phyloP scores from a whole-genome alignment of 2,329 filamentous ascomycete species.

The Stachybotrys chlorohalonatus region DNA sequence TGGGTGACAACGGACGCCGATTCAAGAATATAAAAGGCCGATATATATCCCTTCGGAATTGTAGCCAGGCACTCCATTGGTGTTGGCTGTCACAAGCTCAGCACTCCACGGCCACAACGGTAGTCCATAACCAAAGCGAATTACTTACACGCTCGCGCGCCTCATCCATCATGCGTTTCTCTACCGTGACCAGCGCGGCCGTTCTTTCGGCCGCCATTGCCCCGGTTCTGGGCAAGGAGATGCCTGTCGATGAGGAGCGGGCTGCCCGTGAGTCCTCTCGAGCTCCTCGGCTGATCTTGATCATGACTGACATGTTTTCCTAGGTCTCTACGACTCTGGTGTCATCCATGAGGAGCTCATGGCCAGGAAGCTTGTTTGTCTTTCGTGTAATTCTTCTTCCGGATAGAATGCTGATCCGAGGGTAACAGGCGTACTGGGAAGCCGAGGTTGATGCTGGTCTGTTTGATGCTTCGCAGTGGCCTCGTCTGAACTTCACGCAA shows the following conservation, averaged over 20 bases:
- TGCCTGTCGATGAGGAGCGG: constrained; percentile 1
- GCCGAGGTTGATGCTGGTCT: not conserved
- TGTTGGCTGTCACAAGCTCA: too few relatives aligned
- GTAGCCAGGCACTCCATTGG: too few relatives aligned
- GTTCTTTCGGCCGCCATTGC: not conserved
- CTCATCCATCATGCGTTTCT: not conserved
- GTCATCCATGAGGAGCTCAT: constrained; percentile 1
- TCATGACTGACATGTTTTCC: not conserved
- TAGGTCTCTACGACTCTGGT: constrained; percentile 1
- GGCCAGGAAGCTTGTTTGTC: not conserved
- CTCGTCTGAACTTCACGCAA: constrained; percentile 25
- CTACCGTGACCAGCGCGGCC: not conserved
- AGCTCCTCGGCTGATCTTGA: not conserved
- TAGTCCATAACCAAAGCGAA: too few relatives aligned
- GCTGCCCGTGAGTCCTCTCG: not conserved
- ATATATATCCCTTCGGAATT: too few relatives aligned
- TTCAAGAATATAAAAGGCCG: too few relatives aligned
- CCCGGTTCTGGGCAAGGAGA: not conserved
- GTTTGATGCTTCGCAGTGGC: constrained; percentile 14
- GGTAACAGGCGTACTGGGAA: not conserved
- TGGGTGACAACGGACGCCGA: too few relatives aligned
- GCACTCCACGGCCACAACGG: too few relatives aligned
- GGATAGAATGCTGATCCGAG: not conserved
- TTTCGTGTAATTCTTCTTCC: not conserved
- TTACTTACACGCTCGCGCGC: not conserved